Percentiles rank a stretch among this genome's conserved stretches.
These are phyloP conservation scores for Fusarium sp. DNA, from an alignment of 2,329 filamentous ascomycete genomes.

Conservation along the genomic window DNA sequence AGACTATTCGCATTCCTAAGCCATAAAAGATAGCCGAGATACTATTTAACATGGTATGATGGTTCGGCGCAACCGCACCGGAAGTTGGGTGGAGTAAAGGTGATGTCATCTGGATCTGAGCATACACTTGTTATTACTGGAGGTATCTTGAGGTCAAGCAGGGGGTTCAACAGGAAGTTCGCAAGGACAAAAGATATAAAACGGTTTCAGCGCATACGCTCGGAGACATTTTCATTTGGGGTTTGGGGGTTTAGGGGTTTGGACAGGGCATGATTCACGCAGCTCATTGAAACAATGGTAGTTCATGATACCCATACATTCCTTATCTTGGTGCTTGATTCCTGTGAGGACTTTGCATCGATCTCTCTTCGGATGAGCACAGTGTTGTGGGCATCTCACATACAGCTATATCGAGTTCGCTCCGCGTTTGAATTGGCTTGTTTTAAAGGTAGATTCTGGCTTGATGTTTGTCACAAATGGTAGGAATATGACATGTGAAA, in stretches of 20 bases:
- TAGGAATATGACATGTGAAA: neutral
- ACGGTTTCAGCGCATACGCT: slow-evolving; percentile 7
- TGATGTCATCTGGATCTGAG: slow-evolving; percentile 3
- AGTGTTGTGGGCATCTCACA: neutral
- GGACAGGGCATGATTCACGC: slow-evolving; percentile 44
- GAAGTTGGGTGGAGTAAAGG: slow-evolving; percentile 4
- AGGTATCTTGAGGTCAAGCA: neutral
- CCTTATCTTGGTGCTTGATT: slow-evolving; percentile 7
- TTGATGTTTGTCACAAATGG: neutral
- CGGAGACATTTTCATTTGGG: slow-evolving; percentile 18
- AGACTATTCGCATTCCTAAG: slow-evolving; percentile 95
- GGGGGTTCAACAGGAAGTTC: slow-evolving; percentile 3
- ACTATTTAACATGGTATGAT: slow-evolving; percentile 33
- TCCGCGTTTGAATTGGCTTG: neutral
- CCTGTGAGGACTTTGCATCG: neutral
- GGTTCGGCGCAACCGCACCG: slow-evolving; percentile 7
- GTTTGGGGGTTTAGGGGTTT: slow-evolving; percentile 27
- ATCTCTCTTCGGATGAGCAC: neutral
- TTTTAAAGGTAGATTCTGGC: neutral
- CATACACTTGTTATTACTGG: slow-evolving; percentile 2
- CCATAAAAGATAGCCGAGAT: slow-evolving; percentile 59
- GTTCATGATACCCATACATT: slow-evolving; percentile 47
- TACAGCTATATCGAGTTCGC: neutral
- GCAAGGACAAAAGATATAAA: slow-evolving; percentile 9
- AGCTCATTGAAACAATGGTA: slow-evolving; percentile 44